Evolutionary conservation across 345 rosid species (phyloP), one percentile per base, ranked within the genome.

Genomic region (Aegle marmelos): DNA sequence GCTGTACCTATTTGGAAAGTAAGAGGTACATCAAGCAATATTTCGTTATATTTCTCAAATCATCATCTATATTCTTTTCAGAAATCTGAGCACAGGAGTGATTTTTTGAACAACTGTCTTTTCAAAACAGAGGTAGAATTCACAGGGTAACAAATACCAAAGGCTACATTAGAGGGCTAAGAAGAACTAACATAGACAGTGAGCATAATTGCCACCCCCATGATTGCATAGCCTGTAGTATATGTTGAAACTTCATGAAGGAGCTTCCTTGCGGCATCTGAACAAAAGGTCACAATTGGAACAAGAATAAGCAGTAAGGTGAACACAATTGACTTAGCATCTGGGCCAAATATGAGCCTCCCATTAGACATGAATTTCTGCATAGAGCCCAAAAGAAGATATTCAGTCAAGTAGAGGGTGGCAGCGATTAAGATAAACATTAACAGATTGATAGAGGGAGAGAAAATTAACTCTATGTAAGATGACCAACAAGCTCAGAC

Each of bases 271-370:
- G 90, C 84, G 21, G 87, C 90, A 78, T 61, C 45, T 41, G 89
- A 76, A 72, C 90, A 87, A 76, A 89, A 89, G 79, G 85, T 59
- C 11, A 84, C 68, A 76, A 85, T 67, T 0, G 92, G 92, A 72
- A 83, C 88, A 76, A 86, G 73, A 33, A 89, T 84, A 39, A 89
- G 90, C 79, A 82, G 77, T 13, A 84, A 21, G 58, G 89, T 89
- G 57, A 87, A 71, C 65, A 73, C 67, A 82, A 89, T 59, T 34
- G 86, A 85, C 78, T 65, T 85, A 8, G 88, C 89, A 81, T 87
- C 92, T 68, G 90, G 89, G 65, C 90, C 92, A 68, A 89, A 87
- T 45, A 89, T 73, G 69, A 89, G 74, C 83, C 83, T 87, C 33
- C 92, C 92, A 10, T 70, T 36, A 59, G 82, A 83, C 58, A 87